Base-by-base conservation (phyloP, 176 grass and related monocot genomes). In the Oryza punctata region DNA sequence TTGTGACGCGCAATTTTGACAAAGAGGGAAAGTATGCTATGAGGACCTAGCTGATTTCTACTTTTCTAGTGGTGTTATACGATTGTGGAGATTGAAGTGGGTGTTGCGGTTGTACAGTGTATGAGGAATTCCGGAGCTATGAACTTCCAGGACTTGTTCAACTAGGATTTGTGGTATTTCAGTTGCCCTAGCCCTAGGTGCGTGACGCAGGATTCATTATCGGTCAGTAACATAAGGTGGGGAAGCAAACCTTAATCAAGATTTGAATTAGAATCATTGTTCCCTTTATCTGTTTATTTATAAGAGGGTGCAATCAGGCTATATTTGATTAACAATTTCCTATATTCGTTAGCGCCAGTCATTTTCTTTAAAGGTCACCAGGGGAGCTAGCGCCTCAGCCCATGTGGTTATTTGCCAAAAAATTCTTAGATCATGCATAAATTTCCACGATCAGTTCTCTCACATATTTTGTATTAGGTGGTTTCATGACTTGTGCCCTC, bases 1-100 rank as follows among this genome's bases (percentile, higher is more conserved):
- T 50, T 23, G 63, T 27, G 11, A 44, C 70, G 59, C 9, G 3
- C 18, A 70, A 10, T 59, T 41, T 32, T 0, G 82, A 76, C 35
- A 28, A 8, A 44, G 21, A 68, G 24, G 19, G 19, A 27, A 15
- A 0, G 3, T 12, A 75, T 76, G 24, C 18, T 26, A 21, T 19
- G 5, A 33, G 50, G 29, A 29, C 16, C 14, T 23, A 18, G 45
- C 13, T 10, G 63, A 75, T 84, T 76, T 85, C 15, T 28, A 68
- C 21, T 79, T 84, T 76, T 85, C 15, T 28, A 68, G 27, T 79
- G 33, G 10, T 21, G 41, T 21, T 9, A 21, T 65, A 25, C 38
- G 60, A 47, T 67, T 19, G 32, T 33, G 41, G 60, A 18, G 67
- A 19, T 65, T 12, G 26, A 47, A 65, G 2, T 12, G 25, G 43